Evolutionary conservation across 805 yeast genomes (phyloP), one percentile per base, ranked within the genome.

Genomic region (Zygosaccharomyces rouxii): DNA sequence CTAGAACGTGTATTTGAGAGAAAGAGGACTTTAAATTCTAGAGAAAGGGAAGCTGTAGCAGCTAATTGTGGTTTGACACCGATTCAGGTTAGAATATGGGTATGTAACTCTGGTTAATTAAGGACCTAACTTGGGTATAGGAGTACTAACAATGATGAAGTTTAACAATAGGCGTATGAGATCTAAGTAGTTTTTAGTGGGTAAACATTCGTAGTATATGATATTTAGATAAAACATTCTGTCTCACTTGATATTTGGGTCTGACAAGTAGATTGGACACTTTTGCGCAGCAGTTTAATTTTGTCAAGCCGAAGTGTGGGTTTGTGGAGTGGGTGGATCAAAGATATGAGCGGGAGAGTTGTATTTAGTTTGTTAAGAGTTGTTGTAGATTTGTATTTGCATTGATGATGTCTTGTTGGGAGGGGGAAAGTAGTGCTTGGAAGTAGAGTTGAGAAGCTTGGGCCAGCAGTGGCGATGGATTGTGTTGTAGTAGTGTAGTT

Each of bases 241-340:
- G 28, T 7, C 10, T 25, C 10, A 25, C 28, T 25, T 25, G 7
- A 7, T 10, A 2, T 25, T 25, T 25, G 28, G n/a, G n/a, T n/a
- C n/a, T n/a, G n/a, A n/a, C n/a, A n/a, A n/a, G n/a, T n/a, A n/a
- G n/a, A n/a, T n/a, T n/a, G 57, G 55, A 52, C 53, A 23, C 50
- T 35, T 56, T 58, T 31, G 47, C 62, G 54, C 62, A 58, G 51
- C 59, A 58, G 52, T 58, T 55, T 55, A 58, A 58, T 55, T 55
- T 55, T 55, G 57, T 55, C 56, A 55, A 55, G 57, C 58, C 57
- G 54, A 49, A 53, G 55, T 46, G 55, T 51, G 52, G 62, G 53
- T 35, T 33, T 35, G 46, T 19, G 31, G 37, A 42, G 39, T 43
- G 29, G 53, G 53, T 50, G 53, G 53, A 50, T 50, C 53, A 50